phyloP scores from a whole-genome alignment of 352 stramenopile genomes.

The Phytophthora brassicae region DNA sequence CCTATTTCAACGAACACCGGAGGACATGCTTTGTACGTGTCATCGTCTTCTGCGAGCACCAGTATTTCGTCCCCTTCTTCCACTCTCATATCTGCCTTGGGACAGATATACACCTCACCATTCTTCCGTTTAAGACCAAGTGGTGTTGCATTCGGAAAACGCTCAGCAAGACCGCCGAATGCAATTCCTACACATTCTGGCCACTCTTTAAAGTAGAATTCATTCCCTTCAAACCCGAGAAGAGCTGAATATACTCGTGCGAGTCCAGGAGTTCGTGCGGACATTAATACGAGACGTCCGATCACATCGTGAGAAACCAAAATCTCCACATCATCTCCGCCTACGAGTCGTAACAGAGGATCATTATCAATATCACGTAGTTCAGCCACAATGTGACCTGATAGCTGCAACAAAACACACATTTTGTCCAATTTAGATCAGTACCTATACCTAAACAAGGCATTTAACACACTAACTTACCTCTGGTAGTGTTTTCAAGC shows the following conservation, averaged over 20 bases:
- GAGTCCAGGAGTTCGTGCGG: conserved; percentile 76
- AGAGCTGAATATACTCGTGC: conserved; percentile 64
- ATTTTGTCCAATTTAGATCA: too few species aligned
- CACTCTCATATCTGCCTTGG: conserved; percentile 34
- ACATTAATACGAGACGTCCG: conserved; percentile 85
- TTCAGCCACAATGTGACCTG: conserved; percentile 86
- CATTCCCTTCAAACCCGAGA: conserved; percentile 87
- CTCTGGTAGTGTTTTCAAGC: conserved; percentile 49
- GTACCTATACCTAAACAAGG: too few species aligned
- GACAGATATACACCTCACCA: conserved; percentile 67
- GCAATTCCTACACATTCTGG: conserved; percentile 69
- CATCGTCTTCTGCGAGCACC: conserved; percentile 87
- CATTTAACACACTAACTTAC: too few species aligned
- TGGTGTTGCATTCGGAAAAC: conserved; percentile 82
- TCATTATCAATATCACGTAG: conserved; percentile 89
- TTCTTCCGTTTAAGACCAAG: conserved; percentile 70
- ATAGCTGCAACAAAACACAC: conserved; percentile 40
- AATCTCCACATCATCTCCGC: conserved; percentile 77
- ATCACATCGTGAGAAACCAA: conserved; percentile 90
- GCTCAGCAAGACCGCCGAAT: conserved; percentile 66
- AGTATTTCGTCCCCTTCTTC: conserved; percentile 71
- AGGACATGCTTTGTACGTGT: conserved; percentile 78
- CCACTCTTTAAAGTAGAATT: conserved; percentile 91
- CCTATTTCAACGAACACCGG: conserved; percentile 43
- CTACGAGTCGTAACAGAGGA: conserved; percentile 74